phyloP scores from a whole-genome alignment of 352 stramenopile species.

The Pythium pyrilobum region DNA sequence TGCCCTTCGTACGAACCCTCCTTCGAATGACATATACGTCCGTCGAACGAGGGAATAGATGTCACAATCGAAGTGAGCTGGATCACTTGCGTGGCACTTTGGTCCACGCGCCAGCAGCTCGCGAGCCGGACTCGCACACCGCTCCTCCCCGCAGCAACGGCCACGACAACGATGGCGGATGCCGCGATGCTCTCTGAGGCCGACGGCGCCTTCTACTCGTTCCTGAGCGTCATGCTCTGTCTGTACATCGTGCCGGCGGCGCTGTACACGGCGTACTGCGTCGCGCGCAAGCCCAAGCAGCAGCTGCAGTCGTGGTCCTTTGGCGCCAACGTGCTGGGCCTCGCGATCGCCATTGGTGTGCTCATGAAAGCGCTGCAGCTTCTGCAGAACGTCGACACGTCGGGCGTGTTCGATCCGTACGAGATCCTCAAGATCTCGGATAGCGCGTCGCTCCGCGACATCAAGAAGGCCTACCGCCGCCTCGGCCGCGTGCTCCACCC shows the following conservation, averaged over 20 bases:
- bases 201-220: slow-evolving; percentile 80
- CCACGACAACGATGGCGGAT: slow-evolving; percentile 5
- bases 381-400: slow-evolving; percentile 69
- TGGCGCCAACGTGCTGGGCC: slow-evolving; percentile 37
- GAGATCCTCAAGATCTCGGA: slow-evolving; percentile 76
- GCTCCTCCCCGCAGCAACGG: too few species aligned
- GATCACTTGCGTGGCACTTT: too few species aligned
- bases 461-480: slow-evolving; percentile 71
- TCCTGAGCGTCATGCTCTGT: slow-evolving; percentile 72
- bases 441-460: slow-evolving; percentile 41
- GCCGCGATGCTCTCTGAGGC: slow-evolving; percentile 47
- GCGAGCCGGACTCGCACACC: too few species aligned
- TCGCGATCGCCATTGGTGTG: slow-evolving; percentile 40
- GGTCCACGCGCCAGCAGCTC: too few species aligned
- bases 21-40: not conserved
- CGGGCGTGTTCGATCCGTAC: slow-evolving; percentile 80
- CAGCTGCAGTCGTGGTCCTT: slow-evolving; percentile 39
- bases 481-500: slow-evolving; percentile 69
- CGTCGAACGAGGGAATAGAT: not conserved
- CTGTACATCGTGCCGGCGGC: slow-evolving; percentile 66
- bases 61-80: not conserved
- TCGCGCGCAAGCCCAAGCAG: slow-evolving; percentile 39
- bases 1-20: not conserved
- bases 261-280: slow-evolving; percentile 48
- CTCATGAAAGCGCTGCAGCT: slow-evolving; percentile 48